Base-by-base conservation (phyloP, 192 early-diverging fungal species). In the Glomus cerebriforme region DNA sequence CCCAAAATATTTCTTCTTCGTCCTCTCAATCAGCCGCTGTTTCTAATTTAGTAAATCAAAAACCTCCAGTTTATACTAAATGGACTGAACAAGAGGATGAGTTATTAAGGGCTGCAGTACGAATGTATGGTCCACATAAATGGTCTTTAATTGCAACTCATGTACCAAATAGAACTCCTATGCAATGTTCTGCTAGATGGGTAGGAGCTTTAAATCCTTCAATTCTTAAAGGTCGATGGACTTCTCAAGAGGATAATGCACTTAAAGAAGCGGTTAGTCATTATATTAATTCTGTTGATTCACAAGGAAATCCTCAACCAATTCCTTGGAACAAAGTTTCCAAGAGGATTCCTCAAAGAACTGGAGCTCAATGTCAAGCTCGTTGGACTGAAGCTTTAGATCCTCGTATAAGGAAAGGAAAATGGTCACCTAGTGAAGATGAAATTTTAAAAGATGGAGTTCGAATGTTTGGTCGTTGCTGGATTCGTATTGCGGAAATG, bases 341-440 rank as follows among this genome's bases (percentile, higher is more conserved):
- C 3, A 80, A 83, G 24, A 73, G 82, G 12, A 86, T 88, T 24
- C 86, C 86, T 7, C 85, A 86, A 43, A 59, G 89, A 45, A 88
- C 87, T 2, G 89, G 89, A 1, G 87, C 88, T 47, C 89, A 90
- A 76, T 88, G 87, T 29, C 89, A 90, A 58, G 89, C 89, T 19
- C 85, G 89, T 7, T 90, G 86, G 86, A 86, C 87, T 2, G 89
- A 90, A 78, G 89, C 89, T 2, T 65, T 90, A 17, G 88, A 90
- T 62, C 89, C 89, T 24, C 81, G 70, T 31, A 88, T 90, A 19
- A 79, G 83, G 22, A 88, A 87, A 43, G 89, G 86, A 0, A 85
- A 86, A 66, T 90, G 89, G 89, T 82, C 80, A 2, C 43, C 71
- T 0, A 82, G 81, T 27, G 87, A 92, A 79, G 90, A 88, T 71